These are phyloP conservation scores for Aureobasidium sp. DNA, from an alignment of 2,329 filamentous ascomycete genomes.

Conservation along the genomic window DNA sequence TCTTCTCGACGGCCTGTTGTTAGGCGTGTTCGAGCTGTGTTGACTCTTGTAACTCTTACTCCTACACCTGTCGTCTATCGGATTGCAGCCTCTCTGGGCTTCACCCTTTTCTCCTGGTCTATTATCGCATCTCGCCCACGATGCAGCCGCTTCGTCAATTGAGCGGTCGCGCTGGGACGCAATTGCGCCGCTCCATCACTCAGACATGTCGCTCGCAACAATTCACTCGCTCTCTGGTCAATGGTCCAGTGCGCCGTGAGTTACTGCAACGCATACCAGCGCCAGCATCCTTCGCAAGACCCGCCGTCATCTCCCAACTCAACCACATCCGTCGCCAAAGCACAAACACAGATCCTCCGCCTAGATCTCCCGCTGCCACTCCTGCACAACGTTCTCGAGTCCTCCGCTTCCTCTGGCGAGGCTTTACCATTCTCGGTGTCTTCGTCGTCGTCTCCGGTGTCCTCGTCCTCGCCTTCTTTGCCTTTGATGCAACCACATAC, in stretches of 20 bases:
- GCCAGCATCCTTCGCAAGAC: not conserved
- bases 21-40: not conserved
- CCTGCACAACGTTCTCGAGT: conserved; percentile 26
- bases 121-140: conserved; percentile 6
- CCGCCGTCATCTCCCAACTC: conserved; percentile 12
- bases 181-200: conserved; percentile 12
- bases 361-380: conserved; percentile 7
- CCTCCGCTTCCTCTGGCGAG: conserved; percentile 68
- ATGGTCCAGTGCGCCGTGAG: conserved; percentile 13
- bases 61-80: not conserved
- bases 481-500: conserved; percentile 96
- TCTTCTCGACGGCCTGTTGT: not conserved
- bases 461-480: conserved; percentile 84
- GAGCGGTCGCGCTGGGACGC: conserved; percentile 15
- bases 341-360: conserved; percentile 17
- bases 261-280: conserved; percentile 6
- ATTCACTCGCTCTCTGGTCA: conserved; percentile 6
- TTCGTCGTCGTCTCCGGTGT: conserved; percentile 76
- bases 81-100: not conserved
- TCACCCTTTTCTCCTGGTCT: not conserved
- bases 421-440: conserved; percentile 77
- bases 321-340: conserved; percentile 14
- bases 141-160: conserved; percentile 21
- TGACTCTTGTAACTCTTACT: not conserved
- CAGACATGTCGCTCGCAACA: conserved; percentile 17